Percentiles rank a stretch among this genome's conserved stretches.
phyloP scores from a whole-genome alignment of 352 stramenopile species.

The Phytophthora ohioensis region DNA sequence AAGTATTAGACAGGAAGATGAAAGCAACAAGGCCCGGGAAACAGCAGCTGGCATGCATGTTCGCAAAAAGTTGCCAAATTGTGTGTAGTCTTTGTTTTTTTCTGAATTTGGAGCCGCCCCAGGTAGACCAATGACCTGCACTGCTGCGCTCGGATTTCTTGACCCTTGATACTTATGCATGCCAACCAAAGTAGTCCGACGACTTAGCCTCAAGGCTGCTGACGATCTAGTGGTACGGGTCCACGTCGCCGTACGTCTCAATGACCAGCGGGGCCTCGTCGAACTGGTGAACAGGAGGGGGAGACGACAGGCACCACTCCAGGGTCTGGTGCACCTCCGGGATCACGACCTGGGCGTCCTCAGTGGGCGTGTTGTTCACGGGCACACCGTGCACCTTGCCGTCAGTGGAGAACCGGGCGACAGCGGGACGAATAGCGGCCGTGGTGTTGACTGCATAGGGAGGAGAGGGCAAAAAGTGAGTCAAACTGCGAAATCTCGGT shows the following conservation, averaged over 20 bases:
- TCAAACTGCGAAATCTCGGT: slow-evolving; percentile 16
- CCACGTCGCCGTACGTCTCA: slow-evolving; percentile 87
- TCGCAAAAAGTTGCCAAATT: slow-evolving; percentile 46
- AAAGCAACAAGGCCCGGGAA: slow-evolving; percentile 11
- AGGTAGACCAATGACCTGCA: neutral
- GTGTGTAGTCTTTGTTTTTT: slow-evolving; percentile 34
- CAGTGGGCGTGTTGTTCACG: slow-evolving; percentile 46
- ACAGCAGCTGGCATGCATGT: slow-evolving; percentile 29
- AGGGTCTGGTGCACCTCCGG: slow-evolving; percentile 84
- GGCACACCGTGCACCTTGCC: slow-evolving; percentile 47
- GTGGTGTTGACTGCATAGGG: slow-evolving; percentile 57
- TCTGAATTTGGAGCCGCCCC: slow-evolving; percentile 20
- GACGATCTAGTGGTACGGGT: slow-evolving; percentile 79
- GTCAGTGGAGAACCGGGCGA: slow-evolving; percentile 64
- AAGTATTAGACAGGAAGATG: neutral
- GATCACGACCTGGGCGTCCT: slow-evolving; percentile 85
- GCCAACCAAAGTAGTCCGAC: slow-evolving; percentile 16
- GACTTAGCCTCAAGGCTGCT: slow-evolving; percentile 1
- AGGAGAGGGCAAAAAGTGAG: neutral
- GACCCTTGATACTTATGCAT: slow-evolving; percentile 43
- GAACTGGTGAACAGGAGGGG: slow-evolving; percentile 91
- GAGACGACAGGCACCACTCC: slow-evolving; percentile 87
- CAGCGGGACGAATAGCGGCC: slow-evolving; percentile 57
- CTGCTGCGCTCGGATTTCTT: slow-evolving; percentile 18
- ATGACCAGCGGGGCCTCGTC: slow-evolving; percentile 89